These are phyloP conservation scores for Psidium friedrichsthalianum DNA, from an alignment of 345 rosid genomes.

Conservation along the genomic window DNA sequence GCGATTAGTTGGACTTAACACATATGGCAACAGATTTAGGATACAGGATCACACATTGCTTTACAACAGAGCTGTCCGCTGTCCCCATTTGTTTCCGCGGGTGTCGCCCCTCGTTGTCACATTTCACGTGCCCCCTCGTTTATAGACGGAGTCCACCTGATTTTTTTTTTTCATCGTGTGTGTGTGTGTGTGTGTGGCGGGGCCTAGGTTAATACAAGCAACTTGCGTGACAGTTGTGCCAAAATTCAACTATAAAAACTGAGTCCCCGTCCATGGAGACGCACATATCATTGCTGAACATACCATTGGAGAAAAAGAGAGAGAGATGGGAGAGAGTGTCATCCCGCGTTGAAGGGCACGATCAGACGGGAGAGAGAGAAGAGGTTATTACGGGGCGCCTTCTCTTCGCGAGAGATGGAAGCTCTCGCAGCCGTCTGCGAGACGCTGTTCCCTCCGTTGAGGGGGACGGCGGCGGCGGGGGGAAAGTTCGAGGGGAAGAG, in stretches of 20 bases:
- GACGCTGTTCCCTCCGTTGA: conserved; percentile 35
- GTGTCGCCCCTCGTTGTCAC: neutral
- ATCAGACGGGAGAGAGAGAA: conserved; percentile 1
- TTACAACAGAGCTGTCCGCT: neutral
- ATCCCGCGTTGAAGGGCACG: conserved; percentile 19
- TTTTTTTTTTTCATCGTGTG: too few species aligned
- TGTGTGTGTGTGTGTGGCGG: neutral
- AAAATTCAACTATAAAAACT: neutral
- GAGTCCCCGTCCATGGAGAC: neutral
- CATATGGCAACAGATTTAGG: too few species aligned
- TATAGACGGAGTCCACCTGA: neutral
- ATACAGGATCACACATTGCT: too few species aligned
- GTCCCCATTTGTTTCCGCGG: neutral
- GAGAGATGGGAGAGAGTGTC: conserved; percentile 2
- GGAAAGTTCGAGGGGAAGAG: neutral
- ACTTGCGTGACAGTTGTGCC: neutral
- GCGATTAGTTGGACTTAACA: too few species aligned
- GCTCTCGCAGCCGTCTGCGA: conserved; percentile 46
- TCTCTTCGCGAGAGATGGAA: conserved; percentile 41
- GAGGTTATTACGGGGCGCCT: conserved; percentile 16
- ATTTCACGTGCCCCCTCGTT: neutral
- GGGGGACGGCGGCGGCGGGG: neutral
- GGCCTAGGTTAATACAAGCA: neutral
- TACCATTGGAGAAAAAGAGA: neutral
- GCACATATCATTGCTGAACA: neutral